A percentile compares a stretch with the other conserved stretches of the same genome.
These are phyloP conservation scores for Candida coquimbonensis DNA, from an alignment of 805 yeast genomes.

Conservation along the genomic window DNA sequence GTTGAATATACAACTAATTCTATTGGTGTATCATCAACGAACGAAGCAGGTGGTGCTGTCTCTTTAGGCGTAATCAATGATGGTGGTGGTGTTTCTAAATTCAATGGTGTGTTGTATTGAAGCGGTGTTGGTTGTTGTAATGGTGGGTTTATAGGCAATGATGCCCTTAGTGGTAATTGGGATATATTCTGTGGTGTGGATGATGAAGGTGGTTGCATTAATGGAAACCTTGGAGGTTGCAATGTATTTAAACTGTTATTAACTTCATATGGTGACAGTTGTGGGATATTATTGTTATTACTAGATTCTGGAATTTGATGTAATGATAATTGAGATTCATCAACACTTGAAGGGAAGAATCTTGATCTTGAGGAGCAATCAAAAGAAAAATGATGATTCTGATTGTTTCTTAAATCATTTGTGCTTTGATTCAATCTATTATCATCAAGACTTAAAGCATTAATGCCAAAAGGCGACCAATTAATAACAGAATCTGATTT, in stretches of 20 bases:
- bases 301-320: neutral
- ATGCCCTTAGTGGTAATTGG: neutral
- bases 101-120: neutral
- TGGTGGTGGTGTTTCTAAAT: neutral
- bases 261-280: neutral
- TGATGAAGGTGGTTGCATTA: neutral
- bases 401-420: neutral
- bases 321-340: neutral
- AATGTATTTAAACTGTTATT: neutral
- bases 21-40: neutral
- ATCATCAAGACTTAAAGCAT: conserved; percentile 16
- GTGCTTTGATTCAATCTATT: conserved; percentile 1
- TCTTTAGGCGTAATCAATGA: no score
- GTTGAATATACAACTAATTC: conserved; percentile 4
- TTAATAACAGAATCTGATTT: conserved; percentile 22
- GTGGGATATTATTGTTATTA: neutral
- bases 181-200: neutral
- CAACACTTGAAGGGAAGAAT: conserved; percentile 18
- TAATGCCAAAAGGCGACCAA: conserved; percentile 23
- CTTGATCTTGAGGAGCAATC: conserved; percentile 15
- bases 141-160: neutral
- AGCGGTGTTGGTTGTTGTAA: neutral
- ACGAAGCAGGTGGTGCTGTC: neutral
- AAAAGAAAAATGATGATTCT: conserved; percentile 5
- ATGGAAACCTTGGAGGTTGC: neutral